Percentiles rank a stretch among this genome's conserved stretches.
These are phyloP conservation scores for Quercus wislizeni DNA, from an alignment of 306 rosid genomes.

Conservation along the genomic window DNA sequence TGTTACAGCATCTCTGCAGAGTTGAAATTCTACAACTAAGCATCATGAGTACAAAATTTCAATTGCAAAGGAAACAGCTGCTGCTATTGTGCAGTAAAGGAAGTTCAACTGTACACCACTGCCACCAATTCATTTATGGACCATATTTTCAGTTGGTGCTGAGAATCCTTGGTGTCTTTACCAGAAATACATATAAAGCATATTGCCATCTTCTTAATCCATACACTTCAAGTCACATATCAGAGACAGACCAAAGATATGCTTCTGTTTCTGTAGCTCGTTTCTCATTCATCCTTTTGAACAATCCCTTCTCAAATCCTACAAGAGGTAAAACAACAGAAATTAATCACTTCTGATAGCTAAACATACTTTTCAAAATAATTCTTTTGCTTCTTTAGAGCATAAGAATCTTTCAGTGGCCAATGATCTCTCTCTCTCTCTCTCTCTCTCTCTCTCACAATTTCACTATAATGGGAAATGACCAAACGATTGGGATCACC, in stretches of 20 bases:
- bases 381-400: neutral
- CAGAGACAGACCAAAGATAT: slow-evolving; percentile 88
- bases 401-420: too few relatives aligned
- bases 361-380: neutral
- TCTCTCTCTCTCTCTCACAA: too few relatives aligned
- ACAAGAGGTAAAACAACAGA: slow-evolving; percentile 6
- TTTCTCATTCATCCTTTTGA: slow-evolving; percentile 71
- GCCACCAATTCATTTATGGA: neutral
- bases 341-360: slow-evolving; percentile 11
- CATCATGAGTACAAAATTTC: neutral
- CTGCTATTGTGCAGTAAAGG: neutral
- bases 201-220: neutral
- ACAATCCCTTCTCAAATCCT: slow-evolving; percentile 74
- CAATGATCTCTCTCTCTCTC: too few relatives aligned
- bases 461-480: too few relatives aligned
- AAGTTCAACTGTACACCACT: neutral
- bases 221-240: slow-evolving; percentile 53
- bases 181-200: neutral
- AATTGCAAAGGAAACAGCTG: neutral
- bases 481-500: too few relatives aligned
- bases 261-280: slow-evolving; percentile 82
- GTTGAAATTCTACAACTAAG: neutral
- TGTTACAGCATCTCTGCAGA: neutral
- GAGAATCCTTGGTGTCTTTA: neutral
- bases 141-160: neutral